phyloP scores from a whole-genome alignment of 2,329 filamentous ascomycete genomes.

The Paramyrothecium roridum region DNA sequence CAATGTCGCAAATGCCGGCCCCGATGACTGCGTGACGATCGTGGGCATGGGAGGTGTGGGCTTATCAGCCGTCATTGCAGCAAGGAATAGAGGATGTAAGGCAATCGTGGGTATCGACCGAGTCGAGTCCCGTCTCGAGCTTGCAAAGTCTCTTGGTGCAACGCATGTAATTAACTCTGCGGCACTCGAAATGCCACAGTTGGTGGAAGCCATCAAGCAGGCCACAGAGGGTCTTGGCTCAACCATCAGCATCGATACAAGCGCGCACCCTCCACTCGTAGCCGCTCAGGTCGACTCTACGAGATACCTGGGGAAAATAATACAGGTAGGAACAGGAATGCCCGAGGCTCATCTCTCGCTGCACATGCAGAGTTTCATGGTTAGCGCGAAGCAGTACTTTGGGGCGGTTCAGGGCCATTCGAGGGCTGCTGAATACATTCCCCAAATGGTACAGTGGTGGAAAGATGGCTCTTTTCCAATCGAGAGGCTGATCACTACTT shows the following conservation, averaged over 20 bases:
- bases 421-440: constrained; percentile 38
- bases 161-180: constrained; percentile 25
- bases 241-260: constrained; percentile 47
- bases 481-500: constrained; percentile 27
- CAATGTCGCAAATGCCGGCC: constrained; percentile 21
- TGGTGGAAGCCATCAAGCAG: constrained; percentile 20
- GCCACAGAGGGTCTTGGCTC: constrained; percentile 44
- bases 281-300: constrained; percentile 38
- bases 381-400: constrained; percentile 42
- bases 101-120: constrained; percentile 26
- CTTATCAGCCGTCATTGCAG: constrained; percentile 29
- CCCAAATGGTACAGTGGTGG: constrained; percentile 27
- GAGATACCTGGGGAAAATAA: constrained; percentile 41
- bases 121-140: constrained; percentile 17
- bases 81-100: constrained; percentile 18
- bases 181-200: constrained; percentile 14
- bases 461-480: constrained; percentile 27
- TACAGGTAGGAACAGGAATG: constrained; percentile 46
- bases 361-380: constrained; percentile 41
- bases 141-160: constrained; percentile 27
- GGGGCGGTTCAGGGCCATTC: constrained; percentile 30
- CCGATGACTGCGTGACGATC: constrained; percentile 23
- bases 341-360: constrained; percentile 38
- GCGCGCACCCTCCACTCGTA: constrained; percentile 36
- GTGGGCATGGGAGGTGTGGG: constrained; percentile 31